Evolutionary conservation across 208 protist species (phyloP).

Genomic region (Leishmania mexicana): DNA sequence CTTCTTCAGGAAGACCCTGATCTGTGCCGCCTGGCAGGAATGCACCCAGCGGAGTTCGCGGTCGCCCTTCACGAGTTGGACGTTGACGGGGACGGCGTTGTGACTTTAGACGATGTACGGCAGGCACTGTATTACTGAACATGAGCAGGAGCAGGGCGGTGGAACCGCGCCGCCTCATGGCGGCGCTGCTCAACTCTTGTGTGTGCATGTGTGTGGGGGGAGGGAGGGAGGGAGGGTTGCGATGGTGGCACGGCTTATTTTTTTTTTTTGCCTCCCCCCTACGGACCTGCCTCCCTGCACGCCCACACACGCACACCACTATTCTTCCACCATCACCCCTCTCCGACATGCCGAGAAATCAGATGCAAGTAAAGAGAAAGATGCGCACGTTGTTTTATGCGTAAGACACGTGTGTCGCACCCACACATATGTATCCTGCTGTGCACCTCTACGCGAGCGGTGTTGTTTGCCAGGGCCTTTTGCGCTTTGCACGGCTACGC

Average conservation of each 20-base stretch:
- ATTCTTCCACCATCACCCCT: background rate
- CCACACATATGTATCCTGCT: background rate
- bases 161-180: background rate
- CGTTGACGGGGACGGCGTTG: conserved; percentile 62
- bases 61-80: conserved; percentile 63
- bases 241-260: background rate
- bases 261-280: background rate
- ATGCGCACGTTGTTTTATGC: background rate
- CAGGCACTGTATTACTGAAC: conserved; percentile 37
- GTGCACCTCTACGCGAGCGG: background rate
- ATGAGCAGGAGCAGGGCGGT: background rate
- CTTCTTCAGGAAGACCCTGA: conserved; percentile 43
- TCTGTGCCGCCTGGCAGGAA: conserved; percentile 45
- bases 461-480: background rate
- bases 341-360: background rate
- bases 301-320: background rate
- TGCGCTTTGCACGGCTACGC: background rate
- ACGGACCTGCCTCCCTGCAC: background rate
- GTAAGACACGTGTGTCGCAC: too few relatives aligned
- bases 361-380: background rate
- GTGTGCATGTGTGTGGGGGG: background rate
- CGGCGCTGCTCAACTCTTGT: background rate
- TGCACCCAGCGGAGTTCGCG: conserved; percentile 58
- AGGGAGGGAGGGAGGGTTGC: background rate
- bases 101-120: conserved; percentile 59